Evolutionary conservation across 2,329 filamentous ascomycete genomes (phyloP).

Genomic region (Penicillium hordei): DNA sequence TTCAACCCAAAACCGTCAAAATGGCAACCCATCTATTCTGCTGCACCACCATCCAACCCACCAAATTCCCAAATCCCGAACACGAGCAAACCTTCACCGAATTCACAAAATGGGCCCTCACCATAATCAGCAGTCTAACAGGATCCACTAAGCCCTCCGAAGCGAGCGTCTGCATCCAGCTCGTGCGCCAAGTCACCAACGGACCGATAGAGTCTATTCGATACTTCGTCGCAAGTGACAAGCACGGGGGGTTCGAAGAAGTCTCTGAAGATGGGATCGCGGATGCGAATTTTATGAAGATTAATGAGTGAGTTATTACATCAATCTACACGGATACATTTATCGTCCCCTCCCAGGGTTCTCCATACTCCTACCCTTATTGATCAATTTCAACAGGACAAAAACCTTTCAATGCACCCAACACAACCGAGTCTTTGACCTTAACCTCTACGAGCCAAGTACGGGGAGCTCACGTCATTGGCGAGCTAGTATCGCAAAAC

Average conservation of each 20-base stretch:
- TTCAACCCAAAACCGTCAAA: not conserved
- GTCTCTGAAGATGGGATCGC: not conserved
- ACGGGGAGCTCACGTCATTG: not conserved
- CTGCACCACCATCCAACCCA: not conserved
- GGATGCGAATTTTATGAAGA: not conserved
- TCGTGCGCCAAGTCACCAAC: not conserved
- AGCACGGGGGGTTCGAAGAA: not conserved
- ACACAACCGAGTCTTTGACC: not conserved
- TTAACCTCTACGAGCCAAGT: not conserved
- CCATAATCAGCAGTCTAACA: not conserved
- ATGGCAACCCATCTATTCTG: conserved; percentile 2
- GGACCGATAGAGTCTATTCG: not conserved
- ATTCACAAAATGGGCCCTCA: conserved; percentile 1
- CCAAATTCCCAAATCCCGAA: not conserved
- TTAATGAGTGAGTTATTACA: not conserved
- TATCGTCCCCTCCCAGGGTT: not conserved
- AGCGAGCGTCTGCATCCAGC: not conserved
- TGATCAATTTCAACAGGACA: not conserved
- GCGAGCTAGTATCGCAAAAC: not conserved
- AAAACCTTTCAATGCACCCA: not conserved
- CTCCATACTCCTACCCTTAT: no score
- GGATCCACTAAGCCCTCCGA: not conserved
- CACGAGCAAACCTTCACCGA: not conserved
- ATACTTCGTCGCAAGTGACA: not conserved
- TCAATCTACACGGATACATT: not conserved